phyloP scores from a whole-genome alignment of 352 stramenopile genomes.

The Globisporangium polare region DNA sequence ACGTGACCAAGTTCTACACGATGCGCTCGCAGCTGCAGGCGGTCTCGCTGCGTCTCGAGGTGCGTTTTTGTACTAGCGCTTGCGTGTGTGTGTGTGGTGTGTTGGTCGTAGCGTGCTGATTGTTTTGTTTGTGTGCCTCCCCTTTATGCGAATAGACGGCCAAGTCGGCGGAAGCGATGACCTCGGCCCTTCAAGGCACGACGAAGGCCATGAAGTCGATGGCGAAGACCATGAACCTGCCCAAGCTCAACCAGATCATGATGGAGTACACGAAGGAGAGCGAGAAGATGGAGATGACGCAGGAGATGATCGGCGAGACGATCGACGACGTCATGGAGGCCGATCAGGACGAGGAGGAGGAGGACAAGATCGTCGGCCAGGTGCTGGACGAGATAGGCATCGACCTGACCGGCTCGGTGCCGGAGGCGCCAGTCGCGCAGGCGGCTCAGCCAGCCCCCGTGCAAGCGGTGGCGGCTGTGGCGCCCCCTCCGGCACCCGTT shows the following conservation, averaged over 20 bases:
- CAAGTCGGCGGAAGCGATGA: conserved; percentile 96
- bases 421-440: conserved; percentile 78
- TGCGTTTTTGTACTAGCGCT: conserved; percentile 13
- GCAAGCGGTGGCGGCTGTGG: conserved; percentile 42
- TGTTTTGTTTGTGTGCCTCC: conserved; percentile 6
- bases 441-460: conserved; percentile 33
- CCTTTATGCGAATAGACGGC: conserved; percentile 81
- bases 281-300: conserved; percentile 96
- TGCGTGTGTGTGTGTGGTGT: neutral
- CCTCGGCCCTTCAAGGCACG: conserved; percentile 77
- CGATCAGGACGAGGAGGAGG: conserved; percentile 94
- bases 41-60: conserved; percentile 89
- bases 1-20: conserved; percentile 98
- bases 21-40: conserved; percentile 97
- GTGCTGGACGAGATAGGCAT: conserved; percentile 98
- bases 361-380: conserved; percentile 95
- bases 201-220: conserved; percentile 81
- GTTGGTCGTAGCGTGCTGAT: neutral
- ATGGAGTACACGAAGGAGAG: conserved; percentile 98
- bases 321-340: conserved; percentile 97
- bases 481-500: conserved; percentile 39
- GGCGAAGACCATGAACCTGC: conserved; percentile 96
- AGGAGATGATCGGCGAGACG: conserved; percentile 97
- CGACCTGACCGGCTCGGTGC: conserved; percentile 90
- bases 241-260: conserved; percentile 97